Evolutionary conservation across 192 early-diverging fungal species (phyloP).

Genomic region (Spizellomyces sp.): DNA sequence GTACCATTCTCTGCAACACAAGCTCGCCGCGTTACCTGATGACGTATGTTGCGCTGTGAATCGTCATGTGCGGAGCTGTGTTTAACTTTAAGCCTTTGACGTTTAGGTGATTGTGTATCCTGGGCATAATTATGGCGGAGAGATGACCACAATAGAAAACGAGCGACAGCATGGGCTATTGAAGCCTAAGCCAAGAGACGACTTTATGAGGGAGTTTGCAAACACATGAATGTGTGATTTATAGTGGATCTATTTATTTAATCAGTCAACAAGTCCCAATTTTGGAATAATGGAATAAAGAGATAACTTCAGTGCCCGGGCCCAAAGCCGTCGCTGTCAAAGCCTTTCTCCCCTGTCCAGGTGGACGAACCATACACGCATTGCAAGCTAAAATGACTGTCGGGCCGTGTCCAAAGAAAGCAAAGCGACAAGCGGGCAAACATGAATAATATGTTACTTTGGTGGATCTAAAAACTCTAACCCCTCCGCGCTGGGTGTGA

Average conservation of each 20-base stretch:
- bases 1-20: slow-evolving; percentile 69
- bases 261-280: no score
- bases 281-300: no score
- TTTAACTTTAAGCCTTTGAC: neutral
- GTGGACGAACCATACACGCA: no score
- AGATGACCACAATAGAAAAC: slow-evolving; percentile 78
- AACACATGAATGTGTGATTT: no score
- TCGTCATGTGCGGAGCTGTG: neutral
- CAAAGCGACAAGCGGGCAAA: no score
- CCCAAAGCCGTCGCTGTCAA: no score
- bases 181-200: neutral
- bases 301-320: no score
- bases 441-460: no score
- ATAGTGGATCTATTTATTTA: no score
- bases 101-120: slow-evolving; percentile 77
- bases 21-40: slow-evolving; percentile 57
- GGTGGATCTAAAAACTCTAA: slow-evolving; percentile 33
- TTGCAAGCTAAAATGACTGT: no score
- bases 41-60: slow-evolving; percentile 10
- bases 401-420: no score
- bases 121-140: slow-evolving; percentile 87
- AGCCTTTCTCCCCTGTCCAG: no score
- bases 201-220: neutral
- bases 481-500: slow-evolving; percentile 23
- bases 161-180: slow-evolving; percentile 48